phyloP scores from a whole-genome alignment of 768 basidiomycete species.

The Lactarius indigo region DNA sequence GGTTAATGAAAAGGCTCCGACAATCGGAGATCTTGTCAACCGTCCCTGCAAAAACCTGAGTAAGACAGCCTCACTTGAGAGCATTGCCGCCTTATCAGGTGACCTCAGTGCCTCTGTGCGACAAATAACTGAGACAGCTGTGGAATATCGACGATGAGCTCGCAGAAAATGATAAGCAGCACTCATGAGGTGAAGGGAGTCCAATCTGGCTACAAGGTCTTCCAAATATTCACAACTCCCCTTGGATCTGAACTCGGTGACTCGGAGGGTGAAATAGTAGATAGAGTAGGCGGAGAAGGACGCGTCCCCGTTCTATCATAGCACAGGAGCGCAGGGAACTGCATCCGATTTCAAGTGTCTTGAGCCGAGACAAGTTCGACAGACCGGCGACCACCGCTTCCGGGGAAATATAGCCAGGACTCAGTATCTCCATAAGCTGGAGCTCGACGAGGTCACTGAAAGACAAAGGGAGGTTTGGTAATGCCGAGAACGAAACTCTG shows the following conservation, averaged over 20 bases:
- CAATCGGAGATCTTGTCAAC: not conserved
- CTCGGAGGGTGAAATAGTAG: not conserved
- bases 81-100: not conserved
- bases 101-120: not conserved
- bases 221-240: not conserved
- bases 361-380: not conserved
- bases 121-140: not conserved
- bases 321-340: not conserved
- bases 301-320: too few relatives aligned
- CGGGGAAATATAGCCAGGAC: not conserved
- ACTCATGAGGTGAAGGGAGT: not conserved
- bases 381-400: not conserved
- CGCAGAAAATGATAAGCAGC: not conserved
- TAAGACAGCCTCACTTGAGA: not conserved
- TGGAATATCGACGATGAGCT: not conserved
- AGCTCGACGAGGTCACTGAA: not conserved
- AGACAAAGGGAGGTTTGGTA: not conserved
- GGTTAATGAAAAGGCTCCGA: not conserved
- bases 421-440: not conserved
- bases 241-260: not conserved
- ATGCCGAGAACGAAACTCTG: not conserved
- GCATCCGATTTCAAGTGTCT: not conserved
- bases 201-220: not conserved
- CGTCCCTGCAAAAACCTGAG: not conserved
- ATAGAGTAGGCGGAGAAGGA: not conserved